These are phyloP conservation scores for Neodidymelliopsis sp. DNA, from an alignment of 2,329 filamentous ascomycete species.

Conservation along the genomic window DNA sequence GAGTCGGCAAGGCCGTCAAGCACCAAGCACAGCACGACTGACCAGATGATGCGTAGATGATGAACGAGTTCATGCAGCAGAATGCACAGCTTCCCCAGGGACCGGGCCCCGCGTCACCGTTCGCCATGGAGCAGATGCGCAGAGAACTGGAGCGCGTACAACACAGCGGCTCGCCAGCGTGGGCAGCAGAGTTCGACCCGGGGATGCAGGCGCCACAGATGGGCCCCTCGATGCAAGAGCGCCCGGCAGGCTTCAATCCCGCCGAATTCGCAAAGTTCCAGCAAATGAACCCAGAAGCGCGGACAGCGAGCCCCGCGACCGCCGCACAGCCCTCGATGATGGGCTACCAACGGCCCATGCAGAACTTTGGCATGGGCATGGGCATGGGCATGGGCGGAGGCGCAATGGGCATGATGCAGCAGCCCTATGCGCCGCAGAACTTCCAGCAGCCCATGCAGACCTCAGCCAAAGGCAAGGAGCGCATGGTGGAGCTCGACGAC, in stretches of 20 bases:
- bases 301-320: conserved; percentile 66
- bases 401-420: conserved; percentile 58
- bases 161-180: conserved; percentile 63
- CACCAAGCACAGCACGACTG: neutral
- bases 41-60: conserved; percentile 67
- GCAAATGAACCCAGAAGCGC: conserved; percentile 64
- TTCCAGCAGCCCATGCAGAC: conserved; percentile 57
- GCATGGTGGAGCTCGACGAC: conserved; percentile 90
- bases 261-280: conserved; percentile 91
- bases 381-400: conserved; percentile 65
- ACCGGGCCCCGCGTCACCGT: conserved; percentile 62
- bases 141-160: conserved; percentile 66
- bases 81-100: conserved; percentile 66
- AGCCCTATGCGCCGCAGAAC: conserved; percentile 52
- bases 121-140: conserved; percentile 72
- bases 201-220: conserved; percentile 69
- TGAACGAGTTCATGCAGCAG: conserved; percentile 91
- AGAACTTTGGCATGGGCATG: conserved; percentile 40
- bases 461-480: conserved; percentile 78
- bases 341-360: conserved; percentile 64
- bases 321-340: conserved; percentile 52
- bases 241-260: conserved; percentile 68
- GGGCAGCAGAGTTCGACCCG: conserved; percentile 70
- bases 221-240: conserved; percentile 72
- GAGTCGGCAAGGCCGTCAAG: conserved; percentile 22